Evolutionary conservation across 75 land plant genomes (phyloP), one percentile per base, ranked within the genome.

Genomic region (Pinus tabuliformis): DNA sequence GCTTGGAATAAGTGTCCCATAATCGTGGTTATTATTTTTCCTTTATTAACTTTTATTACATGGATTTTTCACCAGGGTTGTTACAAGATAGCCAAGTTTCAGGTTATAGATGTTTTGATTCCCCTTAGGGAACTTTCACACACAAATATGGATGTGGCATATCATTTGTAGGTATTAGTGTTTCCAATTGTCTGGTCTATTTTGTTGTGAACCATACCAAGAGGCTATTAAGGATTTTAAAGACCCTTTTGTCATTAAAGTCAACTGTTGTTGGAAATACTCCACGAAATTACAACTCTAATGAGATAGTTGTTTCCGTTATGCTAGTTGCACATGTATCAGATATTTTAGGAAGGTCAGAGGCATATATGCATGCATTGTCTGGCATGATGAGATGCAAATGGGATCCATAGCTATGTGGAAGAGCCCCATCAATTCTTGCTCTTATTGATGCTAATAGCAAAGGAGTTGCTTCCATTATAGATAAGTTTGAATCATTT

Each of bases 281-380:
- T 33, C 83, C 93, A 49, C 81, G 87, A 86, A 79, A 86, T 74
- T 89, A 86, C 83, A 93, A 90, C 79, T 87, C 98, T 63, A 93
- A 85, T 85, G 98, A 95, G 61, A 92, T 95, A 60, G 93, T 92
- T 56, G 98, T 91, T 80, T 88, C 93, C 22, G 98, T 93, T 76
- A 87, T 95, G 87, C 95, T 95, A 73, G 98, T 95, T 57, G 95
- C 96, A 64, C 98, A 95, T 79, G 80, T 92, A 65, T 92, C 95
- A 64, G 89, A 92, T 58, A 85, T 95, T 4, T 88, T 92, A 63
- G 82, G 91, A 76, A 75, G 87, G 33, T 95, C 98, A 74, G 90
- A 88, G 79, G 93, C 98, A 64, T 95, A 95, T 80, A 90, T 86
- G 90, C 87, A 91, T 77, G 85, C 98, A 57, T 81, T 95, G 8